Percentiles rank a stretch among this genome's conserved stretches.
phyloP scores from a whole-genome alignment of 2,329 filamentous ascomycete genomes.

The Colletotrichum liriopes region DNA sequence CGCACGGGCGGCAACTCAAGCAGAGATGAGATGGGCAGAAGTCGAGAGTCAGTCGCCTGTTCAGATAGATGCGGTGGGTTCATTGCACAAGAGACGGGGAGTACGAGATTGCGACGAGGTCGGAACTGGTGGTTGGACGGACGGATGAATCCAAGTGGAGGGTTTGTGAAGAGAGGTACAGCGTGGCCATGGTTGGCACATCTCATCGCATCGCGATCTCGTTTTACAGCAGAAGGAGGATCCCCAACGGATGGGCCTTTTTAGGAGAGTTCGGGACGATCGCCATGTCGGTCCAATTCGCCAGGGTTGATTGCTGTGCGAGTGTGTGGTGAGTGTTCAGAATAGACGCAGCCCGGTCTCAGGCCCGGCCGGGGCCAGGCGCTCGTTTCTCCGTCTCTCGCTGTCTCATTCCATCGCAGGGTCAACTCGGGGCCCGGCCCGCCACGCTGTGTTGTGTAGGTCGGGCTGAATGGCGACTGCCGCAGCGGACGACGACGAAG shows the following conservation, averaged over 20 bases:
- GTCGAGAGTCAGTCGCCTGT: background rate
- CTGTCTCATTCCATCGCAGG: background rate
- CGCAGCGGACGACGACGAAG: background rate
- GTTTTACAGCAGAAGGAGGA: slow-evolving; percentile 2
- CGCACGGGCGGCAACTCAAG: slow-evolving; percentile 16
- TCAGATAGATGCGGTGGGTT: background rate
- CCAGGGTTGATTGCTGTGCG: slow-evolving; percentile 1
- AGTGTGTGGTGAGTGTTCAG: background rate
- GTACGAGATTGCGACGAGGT: background rate
- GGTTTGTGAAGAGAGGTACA: background rate
- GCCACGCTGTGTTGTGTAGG: background rate
- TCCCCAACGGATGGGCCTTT: slow-evolving; percentile 20
- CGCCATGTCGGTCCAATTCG: slow-evolving; percentile 33
- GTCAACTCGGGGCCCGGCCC: background rate
- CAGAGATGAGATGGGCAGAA: slow-evolving; percentile 31
- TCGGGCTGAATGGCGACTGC: background rate
- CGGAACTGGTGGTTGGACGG: background rate
- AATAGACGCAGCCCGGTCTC: background rate
- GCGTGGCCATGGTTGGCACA: background rate
- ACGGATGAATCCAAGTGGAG: slow-evolving; percentile 1
- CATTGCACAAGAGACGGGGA: slow-evolving; percentile 6
- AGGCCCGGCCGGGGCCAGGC: background rate
- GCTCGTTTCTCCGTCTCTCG: background rate
- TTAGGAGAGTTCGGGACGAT: slow-evolving; percentile 38
- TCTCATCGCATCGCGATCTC: slow-evolving; percentile 9